Conservation (phyloP, 805 yeast genomes). For the Starmerella tilneyi region DNA sequence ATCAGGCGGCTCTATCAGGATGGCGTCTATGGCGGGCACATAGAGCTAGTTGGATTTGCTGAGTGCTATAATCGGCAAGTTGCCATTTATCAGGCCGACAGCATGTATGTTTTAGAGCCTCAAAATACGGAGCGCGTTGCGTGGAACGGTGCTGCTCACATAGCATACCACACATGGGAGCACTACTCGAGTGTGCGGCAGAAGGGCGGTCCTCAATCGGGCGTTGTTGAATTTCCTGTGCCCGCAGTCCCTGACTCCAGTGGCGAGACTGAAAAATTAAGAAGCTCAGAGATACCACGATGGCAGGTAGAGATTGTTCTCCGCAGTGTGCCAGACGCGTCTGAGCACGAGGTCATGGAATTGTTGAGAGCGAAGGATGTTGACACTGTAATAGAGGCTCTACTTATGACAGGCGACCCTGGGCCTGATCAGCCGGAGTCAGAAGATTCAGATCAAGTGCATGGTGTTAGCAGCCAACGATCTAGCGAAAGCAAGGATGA, state of each 20-base stretch:
- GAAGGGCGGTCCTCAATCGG: constrained; percentile 33
- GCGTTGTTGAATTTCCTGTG: constrained; percentile 21
- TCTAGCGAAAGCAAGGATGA: background rate
- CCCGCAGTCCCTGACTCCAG: background rate
- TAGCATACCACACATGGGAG: constrained; percentile 38
- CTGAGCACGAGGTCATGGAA: constrained; percentile 14
- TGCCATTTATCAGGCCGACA: constrained; percentile 33
- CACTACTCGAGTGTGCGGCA: constrained; percentile 37
- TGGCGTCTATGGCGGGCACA: constrained; percentile 36
- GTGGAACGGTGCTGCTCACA: constrained; percentile 22
- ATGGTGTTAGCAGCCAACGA: too few species aligned
- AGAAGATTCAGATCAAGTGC: background rate
- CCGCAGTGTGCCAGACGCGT: constrained; percentile 26
- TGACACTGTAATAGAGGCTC: constrained; percentile 28
- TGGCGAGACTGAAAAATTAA: background rate
- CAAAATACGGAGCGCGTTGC: background rate
- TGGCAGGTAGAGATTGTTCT: constrained; percentile 30
- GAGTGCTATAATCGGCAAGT: constrained; percentile 29
- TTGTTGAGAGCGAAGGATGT: constrained; percentile 19
- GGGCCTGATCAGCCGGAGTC: background rate
- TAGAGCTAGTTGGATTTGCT: constrained; percentile 37
- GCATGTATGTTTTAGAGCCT: constrained; percentile 31
- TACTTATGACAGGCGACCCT: constrained; percentile 23
- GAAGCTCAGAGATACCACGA: constrained; percentile 15
- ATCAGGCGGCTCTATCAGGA: constrained; percentile 31